phyloP scores from a whole-genome alignment of 441 rosid genomes.

The Viola pubescens region DNA sequence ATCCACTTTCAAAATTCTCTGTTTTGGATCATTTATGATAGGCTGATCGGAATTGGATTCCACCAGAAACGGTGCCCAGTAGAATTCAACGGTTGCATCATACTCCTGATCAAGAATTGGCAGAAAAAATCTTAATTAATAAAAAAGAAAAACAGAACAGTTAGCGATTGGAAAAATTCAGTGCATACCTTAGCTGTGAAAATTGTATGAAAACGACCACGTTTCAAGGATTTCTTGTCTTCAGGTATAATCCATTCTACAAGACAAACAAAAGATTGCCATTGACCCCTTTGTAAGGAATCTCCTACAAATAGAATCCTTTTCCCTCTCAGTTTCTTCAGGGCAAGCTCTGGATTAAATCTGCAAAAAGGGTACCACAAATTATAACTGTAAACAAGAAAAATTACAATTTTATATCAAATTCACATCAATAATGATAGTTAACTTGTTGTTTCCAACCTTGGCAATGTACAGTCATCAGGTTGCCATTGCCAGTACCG shows the following conservation, averaged over 20 bases:
- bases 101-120: conserved; percentile 37
- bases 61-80: conserved; percentile 79
- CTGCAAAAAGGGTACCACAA: conserved; percentile 19
- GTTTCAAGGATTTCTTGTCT: conserved; percentile 53
- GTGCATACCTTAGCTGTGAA: conserved; percentile 64
- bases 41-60: conserved; percentile 61
- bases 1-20: conserved; percentile 72
- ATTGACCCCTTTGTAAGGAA: conserved; percentile 78
- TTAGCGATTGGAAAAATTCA: not conserved
- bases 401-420: too few species aligned
- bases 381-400: not conserved
- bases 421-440: not conserved
- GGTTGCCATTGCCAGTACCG: conserved; percentile 90
- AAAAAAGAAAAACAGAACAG: not conserved
- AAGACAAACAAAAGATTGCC: conserved; percentile 88
- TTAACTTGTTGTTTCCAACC: conserved; percentile 24
- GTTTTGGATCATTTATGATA: conserved; percentile 47
- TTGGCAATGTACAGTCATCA: conserved; percentile 76
- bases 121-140: not conserved
- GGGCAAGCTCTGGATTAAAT: conserved; percentile 57
- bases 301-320: conserved; percentile 75
- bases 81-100: conserved; percentile 64
- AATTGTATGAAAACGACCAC: conserved; percentile 37
- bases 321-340: conserved; percentile 64
- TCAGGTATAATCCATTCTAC: conserved; percentile 67